Base-by-base conservation (phyloP, 208 protist species). In the Acanthamoeba castellanii region DNA sequence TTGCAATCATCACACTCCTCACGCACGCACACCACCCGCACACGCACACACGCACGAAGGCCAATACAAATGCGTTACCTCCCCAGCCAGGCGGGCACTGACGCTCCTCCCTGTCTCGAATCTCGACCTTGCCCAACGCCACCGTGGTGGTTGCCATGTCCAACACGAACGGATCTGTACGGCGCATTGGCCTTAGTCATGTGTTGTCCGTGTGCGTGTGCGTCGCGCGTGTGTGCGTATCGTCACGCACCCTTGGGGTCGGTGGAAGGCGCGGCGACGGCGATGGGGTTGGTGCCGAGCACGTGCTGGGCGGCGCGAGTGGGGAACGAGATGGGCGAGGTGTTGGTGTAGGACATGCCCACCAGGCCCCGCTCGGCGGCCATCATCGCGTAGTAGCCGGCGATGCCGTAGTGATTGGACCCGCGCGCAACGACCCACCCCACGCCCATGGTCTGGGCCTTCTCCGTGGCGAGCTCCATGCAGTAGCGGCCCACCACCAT, bases 381-480 rank as follows among this genome's bases (percentile, higher is more conserved):
- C 45, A 78, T 94, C 61, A 78, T 94, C 22, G 95, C 34, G 57
- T 97, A 97, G 59, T 95, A 96, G 42, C 96, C 96, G 82, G 95
- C 95, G 74, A 95, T 97, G 84, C 96, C 96, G 61, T 92, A 97
- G 42, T 97, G 96, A 55, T 95, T 97, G 52, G 78, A 94, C 52
- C 96, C 95, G n/a, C 96, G 61, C 30, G 37, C 34, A 16, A 97
- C 96, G 50, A 97, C 96, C 95, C 96, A 96, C 42, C 85, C 85
- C 3, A 92, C 30, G 57, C 85, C 85, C 37, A 74, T 47, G 27
- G 72, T 68, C 91, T 95, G 95, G 59, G 96, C 96, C 50, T 97
- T 97, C 14, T 97, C 94, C 61, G 97, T 97, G 45, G 96, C 96
- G n/a, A 97, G 95, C 55, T 97, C 74, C 90, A 96, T 95, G 57